These are phyloP conservation scores for Botryotinia convoluta DNA, from an alignment of 2,329 filamentous ascomycete species.

Conservation along the genomic window DNA sequence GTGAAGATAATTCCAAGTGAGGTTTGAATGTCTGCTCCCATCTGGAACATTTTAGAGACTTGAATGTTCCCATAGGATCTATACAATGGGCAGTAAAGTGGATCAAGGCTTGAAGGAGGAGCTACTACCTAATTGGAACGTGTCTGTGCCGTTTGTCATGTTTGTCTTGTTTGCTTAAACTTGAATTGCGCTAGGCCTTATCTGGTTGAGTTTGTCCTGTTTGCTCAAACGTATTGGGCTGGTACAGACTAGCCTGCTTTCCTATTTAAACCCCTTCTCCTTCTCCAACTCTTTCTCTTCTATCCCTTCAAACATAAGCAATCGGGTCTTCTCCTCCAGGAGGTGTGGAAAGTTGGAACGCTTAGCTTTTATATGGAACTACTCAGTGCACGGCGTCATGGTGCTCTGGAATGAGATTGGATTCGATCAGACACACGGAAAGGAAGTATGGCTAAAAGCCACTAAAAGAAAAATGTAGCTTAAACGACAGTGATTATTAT, in stretches of 20 bases:
- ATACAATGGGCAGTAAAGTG: no score
- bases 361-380: accelerated
- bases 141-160: no score
- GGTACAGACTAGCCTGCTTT: not conserved
- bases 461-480: not conserved
- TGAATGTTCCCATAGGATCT: not conserved
- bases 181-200: no score
- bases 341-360: not conserved
- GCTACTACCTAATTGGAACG: no score
- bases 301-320: not conserved
- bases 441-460: not conserved
- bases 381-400: accelerated
- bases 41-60: not conserved
- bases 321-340: accelerated
- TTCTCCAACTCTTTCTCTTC: not conserved
- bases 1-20: not conserved
- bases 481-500: not conserved
- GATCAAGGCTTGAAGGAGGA: no score
- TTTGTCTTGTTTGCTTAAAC: no score
- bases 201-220: no score
- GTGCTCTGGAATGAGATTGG: not conserved
- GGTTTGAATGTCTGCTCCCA: not conserved
- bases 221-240: not conserved
- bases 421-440: not conserved
- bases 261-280: not conserved